Evolutionary conservation across 805 yeast genomes (phyloP).

Genomic region (Kazachstania viticola): DNA sequence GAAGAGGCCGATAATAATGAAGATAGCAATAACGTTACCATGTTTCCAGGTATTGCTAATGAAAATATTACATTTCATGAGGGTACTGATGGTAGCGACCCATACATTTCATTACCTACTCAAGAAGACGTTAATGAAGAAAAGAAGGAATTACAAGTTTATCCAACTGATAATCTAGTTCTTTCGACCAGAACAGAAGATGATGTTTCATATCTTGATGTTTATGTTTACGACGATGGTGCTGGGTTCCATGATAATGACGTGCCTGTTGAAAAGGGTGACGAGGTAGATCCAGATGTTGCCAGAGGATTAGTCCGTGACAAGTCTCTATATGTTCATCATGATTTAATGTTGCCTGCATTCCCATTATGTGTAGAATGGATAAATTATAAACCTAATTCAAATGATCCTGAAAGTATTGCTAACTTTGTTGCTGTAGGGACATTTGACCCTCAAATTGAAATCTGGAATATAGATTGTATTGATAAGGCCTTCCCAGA

Average conservation of each 20-base stretch:
- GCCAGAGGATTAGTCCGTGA: slow-evolving; percentile 65
- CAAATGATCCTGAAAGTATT: slow-evolving; percentile 34
- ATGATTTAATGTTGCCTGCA: slow-evolving; percentile 92
- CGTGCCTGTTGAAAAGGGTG: slow-evolving; percentile 53
- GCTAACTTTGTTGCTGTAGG: slow-evolving; percentile 96
- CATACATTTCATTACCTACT: slow-evolving; percentile 36
- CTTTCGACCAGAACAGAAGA: slow-evolving; percentile 94
- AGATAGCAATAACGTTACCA: slow-evolving; percentile 27
- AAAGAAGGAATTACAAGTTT: slow-evolving; percentile 70
- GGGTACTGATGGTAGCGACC: slow-evolving; percentile 31
- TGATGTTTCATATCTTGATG: slow-evolving; percentile 83
- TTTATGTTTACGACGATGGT: slow-evolving; percentile 89
- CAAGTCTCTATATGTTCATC: slow-evolving; percentile 79
- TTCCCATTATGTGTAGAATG: slow-evolving; percentile 96
- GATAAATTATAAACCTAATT: slow-evolving; percentile 68
- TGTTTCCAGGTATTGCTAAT: slow-evolving; percentile 62
- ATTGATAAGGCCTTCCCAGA: slow-evolving; percentile 93
- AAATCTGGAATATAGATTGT: slow-evolving; percentile 90
- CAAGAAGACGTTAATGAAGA: slow-evolving; percentile 59
- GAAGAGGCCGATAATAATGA: slow-evolving; percentile 41
- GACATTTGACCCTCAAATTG: slow-evolving; percentile 94
- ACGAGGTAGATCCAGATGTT: slow-evolving; percentile 57
- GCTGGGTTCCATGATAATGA: slow-evolving; percentile 69
- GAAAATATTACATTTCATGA: slow-evolving; percentile 47
- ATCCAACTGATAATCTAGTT: slow-evolving; percentile 81